Evolutionary conservation across 73 alveolate species (phyloP).

Genomic region (Strombidium stylifer): DNA sequence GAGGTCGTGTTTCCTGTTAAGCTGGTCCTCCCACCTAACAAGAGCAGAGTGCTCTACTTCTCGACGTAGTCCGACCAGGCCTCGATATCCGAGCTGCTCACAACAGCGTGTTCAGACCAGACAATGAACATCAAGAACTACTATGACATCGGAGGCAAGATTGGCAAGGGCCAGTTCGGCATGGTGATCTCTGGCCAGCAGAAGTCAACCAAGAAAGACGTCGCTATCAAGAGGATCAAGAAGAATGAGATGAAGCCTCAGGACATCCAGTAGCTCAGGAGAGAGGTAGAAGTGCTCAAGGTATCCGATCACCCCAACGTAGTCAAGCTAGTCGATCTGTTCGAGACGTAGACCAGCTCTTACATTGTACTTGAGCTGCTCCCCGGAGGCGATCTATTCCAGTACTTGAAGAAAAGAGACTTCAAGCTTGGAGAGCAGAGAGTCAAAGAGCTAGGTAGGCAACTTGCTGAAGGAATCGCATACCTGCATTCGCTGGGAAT

Average conservation of each 20-base stretch:
- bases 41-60: not conserved
- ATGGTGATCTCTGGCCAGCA: conserved; percentile 75
- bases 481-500: conserved; percentile 84
- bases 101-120: too few species aligned
- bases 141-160: conserved; percentile 74
- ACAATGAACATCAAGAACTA: too few species aligned
- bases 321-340: conserved; percentile 77
- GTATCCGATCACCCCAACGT: conserved; percentile 91
- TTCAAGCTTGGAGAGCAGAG: conserved; percentile 67
- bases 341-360: conserved; percentile 72
- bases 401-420: conserved; percentile 66
- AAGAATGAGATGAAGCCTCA: conserved; percentile 78
- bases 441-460: conserved; percentile 68
- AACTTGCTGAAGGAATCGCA: conserved; percentile 72
- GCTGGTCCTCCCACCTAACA: not conserved
- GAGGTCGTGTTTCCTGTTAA: too few species aligned
- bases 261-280: conserved; percentile 77
- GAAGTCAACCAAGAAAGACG: conserved; percentile 75
- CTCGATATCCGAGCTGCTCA: too few species aligned
- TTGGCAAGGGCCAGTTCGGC: conserved; percentile 91
- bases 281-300: conserved; percentile 88
- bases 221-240: conserved; percentile 82
- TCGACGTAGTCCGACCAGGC: not conserved
- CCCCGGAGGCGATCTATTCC: conserved; percentile 89
- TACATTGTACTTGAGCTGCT: conserved; percentile 83